Percentiles rank a stretch among this genome's conserved stretches.
Evolutionary conservation across 2,329 filamentous ascomycete genomes (phyloP).

Genomic region (Aspergillus fumigatiaffinis): DNA sequence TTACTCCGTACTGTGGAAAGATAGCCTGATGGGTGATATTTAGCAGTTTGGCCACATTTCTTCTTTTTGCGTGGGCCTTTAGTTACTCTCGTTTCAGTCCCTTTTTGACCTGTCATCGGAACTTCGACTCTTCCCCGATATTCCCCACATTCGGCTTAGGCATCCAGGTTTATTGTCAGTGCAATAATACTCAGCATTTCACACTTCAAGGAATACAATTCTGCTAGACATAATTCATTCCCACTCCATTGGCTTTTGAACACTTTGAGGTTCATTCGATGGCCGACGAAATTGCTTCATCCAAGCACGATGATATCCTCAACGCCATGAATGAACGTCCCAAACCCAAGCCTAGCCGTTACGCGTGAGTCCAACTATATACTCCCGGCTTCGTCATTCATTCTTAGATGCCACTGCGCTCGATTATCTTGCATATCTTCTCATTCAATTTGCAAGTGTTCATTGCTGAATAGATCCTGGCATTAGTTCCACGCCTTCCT

Average conservation of each 20-base stretch:
- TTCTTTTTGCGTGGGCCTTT: not conserved
- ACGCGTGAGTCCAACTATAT: constrained; percentile 20
- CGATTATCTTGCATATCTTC: not conserved
- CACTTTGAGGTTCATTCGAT: constrained; percentile 12
- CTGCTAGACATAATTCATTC: not conserved
- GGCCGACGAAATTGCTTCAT: constrained; percentile 18
- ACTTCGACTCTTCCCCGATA: constrained; percentile 1
- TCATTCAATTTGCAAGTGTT: constrained; percentile 7
- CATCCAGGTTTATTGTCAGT: constrained; percentile 11
- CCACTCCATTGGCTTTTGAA: not conserved
- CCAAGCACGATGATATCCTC: constrained; percentile 16
- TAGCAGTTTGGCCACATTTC: not conserved
- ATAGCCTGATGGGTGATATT: not conserved
- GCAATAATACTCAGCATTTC: not conserved
- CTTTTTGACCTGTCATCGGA: not conserved
- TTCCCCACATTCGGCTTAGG: constrained; percentile 21
- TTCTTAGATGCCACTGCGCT: not conserved
- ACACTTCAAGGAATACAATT: not conserved
- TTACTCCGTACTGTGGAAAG: not conserved
- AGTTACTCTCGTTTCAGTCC: not conserved
- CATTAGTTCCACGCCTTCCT: constrained; percentile 53
- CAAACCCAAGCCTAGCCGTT: constrained; percentile 18
- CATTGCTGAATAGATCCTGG: constrained; percentile 1
- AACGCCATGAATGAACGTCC: constrained; percentile 10
- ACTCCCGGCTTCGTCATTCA: not conserved